Percentiles rank a stretch among this genome's conserved stretches.
These are phyloP conservation scores for Komagataella kurtzmanii DNA, from an alignment of 805 yeast genomes.

Conservation along the genomic window DNA sequence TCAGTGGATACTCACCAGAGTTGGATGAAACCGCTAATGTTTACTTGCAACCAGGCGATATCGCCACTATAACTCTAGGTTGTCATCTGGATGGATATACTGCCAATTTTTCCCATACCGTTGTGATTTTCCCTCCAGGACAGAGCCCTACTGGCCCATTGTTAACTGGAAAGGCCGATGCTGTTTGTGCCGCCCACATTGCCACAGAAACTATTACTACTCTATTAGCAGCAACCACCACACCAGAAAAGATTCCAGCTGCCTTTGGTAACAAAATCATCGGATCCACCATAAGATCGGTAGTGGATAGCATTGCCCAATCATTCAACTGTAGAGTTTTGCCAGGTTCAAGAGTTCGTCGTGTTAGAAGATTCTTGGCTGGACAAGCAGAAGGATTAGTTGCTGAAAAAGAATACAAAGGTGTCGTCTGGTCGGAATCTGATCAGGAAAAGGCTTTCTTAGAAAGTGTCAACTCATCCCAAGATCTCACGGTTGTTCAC, in stretches of 20 bases:
- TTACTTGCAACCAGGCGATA: conserved; percentile 60
- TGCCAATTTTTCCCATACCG: conserved; percentile 72
- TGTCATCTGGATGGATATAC: conserved; percentile 95
- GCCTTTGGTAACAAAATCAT: conserved; percentile 36
- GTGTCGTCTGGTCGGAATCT: conserved; percentile 78
- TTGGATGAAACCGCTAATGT: conserved; percentile 40
- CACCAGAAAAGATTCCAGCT: conserved; percentile 66
- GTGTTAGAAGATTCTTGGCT: conserved; percentile 84
- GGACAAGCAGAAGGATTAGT: conserved; percentile 92
- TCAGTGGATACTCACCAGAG: conserved; percentile 79
- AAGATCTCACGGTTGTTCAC: conserved; percentile 26
- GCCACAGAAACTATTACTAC: conserved; percentile 81
- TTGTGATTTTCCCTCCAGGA: conserved; percentile 64
- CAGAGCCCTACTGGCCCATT: conserved; percentile 60
- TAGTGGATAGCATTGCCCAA: conserved; percentile 82
- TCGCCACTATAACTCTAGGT: conserved; percentile 75
- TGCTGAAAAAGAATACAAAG: conserved; percentile 86
- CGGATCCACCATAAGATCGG: conserved; percentile 55
- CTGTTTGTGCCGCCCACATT: conserved; percentile 75
- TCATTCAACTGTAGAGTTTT: conserved; percentile 74
- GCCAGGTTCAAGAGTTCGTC: conserved; percentile 87
- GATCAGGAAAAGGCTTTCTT: conserved; percentile 45
- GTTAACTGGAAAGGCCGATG: conserved; percentile 78
- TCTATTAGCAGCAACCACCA: conserved; percentile 55
- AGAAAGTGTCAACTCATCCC: conserved; percentile 12